phyloP scores from a whole-genome alignment of 1,139 yeast species.

The Pichia sp. region DNA sequence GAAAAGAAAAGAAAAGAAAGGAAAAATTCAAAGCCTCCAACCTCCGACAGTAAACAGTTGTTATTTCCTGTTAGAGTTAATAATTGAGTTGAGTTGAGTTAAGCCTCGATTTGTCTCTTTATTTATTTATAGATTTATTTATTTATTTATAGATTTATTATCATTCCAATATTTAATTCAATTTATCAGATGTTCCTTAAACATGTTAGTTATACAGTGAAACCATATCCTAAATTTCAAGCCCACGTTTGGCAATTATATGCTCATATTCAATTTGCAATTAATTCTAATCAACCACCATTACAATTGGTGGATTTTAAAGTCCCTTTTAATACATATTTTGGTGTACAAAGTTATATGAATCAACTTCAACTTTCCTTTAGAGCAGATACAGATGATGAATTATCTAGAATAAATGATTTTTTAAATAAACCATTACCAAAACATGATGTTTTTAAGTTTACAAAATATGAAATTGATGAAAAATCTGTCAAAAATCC shows the following conservation, averaged over 20 bases:
- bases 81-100: no score
- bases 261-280: neutral
- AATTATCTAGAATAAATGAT: neutral
- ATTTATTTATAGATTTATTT: no score
- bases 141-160: no score
- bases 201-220: neutral
- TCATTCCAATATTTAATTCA: no score
- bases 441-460: neutral
- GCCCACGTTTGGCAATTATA: constrained; percentile 16
- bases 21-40: no score
- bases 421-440: neutral
- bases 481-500: no score
- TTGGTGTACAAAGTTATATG: constrained; percentile 9
- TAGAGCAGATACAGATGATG: constrained; percentile 1
- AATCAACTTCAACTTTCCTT: constrained; percentile 11
- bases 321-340: constrained; percentile 11
- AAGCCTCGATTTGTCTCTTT: no score
- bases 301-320: constrained; percentile 11
- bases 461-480: neutral
- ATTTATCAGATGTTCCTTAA: no score
- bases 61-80: no score
- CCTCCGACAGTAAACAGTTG: no score
- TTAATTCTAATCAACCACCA: neutral
- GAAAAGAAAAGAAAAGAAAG: no score
- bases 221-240: constrained; percentile 16